These are phyloP conservation scores for Emmonsiellopsis sp. DNA, from an alignment of 2,329 filamentous ascomycete genomes.

Conservation along the genomic window DNA sequence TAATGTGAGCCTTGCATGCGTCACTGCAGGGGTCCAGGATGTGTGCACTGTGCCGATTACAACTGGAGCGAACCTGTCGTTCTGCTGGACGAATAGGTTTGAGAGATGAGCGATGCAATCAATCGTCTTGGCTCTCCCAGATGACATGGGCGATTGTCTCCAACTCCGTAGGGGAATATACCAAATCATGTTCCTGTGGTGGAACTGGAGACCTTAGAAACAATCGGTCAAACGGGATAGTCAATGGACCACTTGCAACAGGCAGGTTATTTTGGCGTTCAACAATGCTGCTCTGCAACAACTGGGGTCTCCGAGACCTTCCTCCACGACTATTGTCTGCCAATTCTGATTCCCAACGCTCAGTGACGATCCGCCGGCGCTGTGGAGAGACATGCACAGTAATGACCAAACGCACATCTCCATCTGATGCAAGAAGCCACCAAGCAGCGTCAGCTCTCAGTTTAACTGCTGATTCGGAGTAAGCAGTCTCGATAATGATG, in stretches of 20 bases:
- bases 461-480: not conserved
- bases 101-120: too few species aligned
- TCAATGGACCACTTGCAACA: not conserved
- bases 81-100: too few species aligned
- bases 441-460: slow-evolving; percentile 4
- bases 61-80: not conserved
- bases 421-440: slow-evolving; percentile 6
- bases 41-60: not conserved
- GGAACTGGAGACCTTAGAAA: not conserved
- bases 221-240: not conserved
- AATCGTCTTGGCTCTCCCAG: not conserved
- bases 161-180: not conserved
- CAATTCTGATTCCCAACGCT: not conserved
- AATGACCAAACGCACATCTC: slow-evolving; percentile 3
- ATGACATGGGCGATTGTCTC: not conserved
- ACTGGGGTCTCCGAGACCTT: not conserved
- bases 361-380: not conserved
- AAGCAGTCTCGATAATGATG: slow-evolving; percentile 3
- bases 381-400: not conserved
- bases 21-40: not conserved
- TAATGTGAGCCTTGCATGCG: not conserved
- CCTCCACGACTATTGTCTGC: not conserved
- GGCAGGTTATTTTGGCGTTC: not conserved
- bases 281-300: not conserved
- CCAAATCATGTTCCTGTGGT: not conserved